Base-by-base conservation (phyloP, 371 early-diverging fungal genomes). In the Mucor mucedo region DNA sequence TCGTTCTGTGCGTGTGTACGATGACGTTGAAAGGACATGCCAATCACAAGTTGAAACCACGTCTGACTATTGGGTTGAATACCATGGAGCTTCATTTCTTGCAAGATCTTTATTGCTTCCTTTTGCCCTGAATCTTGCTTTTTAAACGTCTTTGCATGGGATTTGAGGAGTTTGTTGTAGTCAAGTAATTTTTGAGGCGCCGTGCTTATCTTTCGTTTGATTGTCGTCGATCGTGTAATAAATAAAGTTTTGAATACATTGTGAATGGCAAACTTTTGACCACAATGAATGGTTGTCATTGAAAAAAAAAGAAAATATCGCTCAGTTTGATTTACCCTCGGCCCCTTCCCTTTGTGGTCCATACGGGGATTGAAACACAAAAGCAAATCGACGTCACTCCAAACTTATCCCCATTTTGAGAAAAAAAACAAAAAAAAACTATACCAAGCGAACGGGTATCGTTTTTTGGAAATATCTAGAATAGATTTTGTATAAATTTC, bases 41-140 rank as follows among this genome's bases (percentile, higher is more conserved):
- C 65, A 4, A 65, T 28, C 1, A 69, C 28, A 3, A 65, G 33
- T 13, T 61, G 65, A 4, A 69, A 32, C 9, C 65, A 69, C 8
- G 47, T 69, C 30, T 69, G 65, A 2, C 44, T 58, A 3, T 35
- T 54, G 7, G 70, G 65, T 21, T 60, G 30, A 10, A 61, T 14
- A 0, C 65, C 65, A 0, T 44, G 52, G 1, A 14, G 0, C 27
- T 64, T 61, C 70, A 69, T 69, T 49, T 64, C 64, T 8, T 55
- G 3, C 0, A 69, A n/a, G 3, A 69, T 5, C 3, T 42, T 44
- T 0, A 28, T 8, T 0, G 69, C 60, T 40, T 64, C 40, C 3
- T 44, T 11, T 45, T 58, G 65, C 1, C 48, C n/a, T 16, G 45
- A 29, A 0, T 32, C n/a, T n/a, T 41, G 21, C 16, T 60, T 35